Evolutionary conservation across 2,329 filamentous ascomycete species (phyloP), one percentile per base, ranked within the genome.

Genomic region (Alternaria burnsii): DNA sequence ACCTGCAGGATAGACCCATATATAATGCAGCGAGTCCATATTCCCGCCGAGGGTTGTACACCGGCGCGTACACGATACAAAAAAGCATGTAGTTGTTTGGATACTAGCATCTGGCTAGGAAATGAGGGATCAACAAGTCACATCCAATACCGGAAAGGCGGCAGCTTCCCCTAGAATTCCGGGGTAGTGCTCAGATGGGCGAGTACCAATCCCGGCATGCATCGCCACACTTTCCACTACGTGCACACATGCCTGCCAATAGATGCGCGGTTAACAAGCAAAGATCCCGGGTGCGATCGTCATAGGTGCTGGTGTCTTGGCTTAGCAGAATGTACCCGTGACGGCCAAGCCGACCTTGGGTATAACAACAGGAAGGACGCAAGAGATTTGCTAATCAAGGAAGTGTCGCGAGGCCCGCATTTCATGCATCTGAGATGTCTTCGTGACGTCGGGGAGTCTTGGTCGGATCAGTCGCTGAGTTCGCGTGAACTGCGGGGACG

Each of bases 401-500:
- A 26, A 32, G 24, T 41, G 52, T 42, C 46, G 42, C 42, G 36
- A 43, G 55, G 30, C 41, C 24, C 22, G 44, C 10, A 44, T 54
- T 44, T n/a, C 24, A 53, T 26, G 51, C 63, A 66, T 64, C 38
- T 66, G 61, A 63, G 51, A 22, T 52, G 57, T 55, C 41, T 58
- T 56, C 51, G 65, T 69, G 67, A 69, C 55, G 56, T 59, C 32
- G 55, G 57, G 42, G 11, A 53, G 47, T 34, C 34, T 46, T 48
- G 36, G 47, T 42, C 22, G 53, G 48, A 65, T 67, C 65, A 67
- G 57, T 59, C 47, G 64, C 52, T 42, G 53, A 57, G 59, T 44
- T 65, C 64, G 62, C 63, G 62, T 66, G 58, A 22, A 61, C 47
- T 51, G 54, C 28, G 54, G 48, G 41, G 22, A 38, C 36, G 55